A percentile compares a stretch with the other conserved stretches of the same genome.
Evolutionary conservation across 2,329 filamentous ascomycete species (phyloP).

Genomic region (Curvularia verruculosa): DNA sequence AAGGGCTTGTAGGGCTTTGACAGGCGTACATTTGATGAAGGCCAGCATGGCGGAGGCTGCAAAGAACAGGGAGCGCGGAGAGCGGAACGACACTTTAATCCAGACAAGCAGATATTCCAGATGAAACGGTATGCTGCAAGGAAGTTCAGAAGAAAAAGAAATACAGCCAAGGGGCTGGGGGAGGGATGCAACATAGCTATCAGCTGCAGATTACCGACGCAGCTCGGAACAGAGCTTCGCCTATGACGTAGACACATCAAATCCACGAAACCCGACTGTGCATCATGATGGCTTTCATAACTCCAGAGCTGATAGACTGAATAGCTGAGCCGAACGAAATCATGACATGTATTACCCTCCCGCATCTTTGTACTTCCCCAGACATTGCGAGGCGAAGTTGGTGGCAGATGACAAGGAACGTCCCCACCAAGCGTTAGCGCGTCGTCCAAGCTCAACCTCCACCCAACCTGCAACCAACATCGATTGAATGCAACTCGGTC

Average conservation of each 20-base stretch:
- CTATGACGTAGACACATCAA: constrained; percentile 24
- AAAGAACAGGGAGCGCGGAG: constrained; percentile 6
- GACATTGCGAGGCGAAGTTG: constrained; percentile 1
- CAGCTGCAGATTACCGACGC: constrained; percentile 5
- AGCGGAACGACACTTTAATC: constrained; percentile 19
- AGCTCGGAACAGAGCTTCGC: constrained; percentile 11
- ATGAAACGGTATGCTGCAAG: neutral
- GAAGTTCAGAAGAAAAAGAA: neutral
- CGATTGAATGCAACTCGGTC: constrained; percentile 59
- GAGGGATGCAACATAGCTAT: constrained; percentile 1
- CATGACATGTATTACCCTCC: neutral
- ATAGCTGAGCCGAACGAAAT: neutral
- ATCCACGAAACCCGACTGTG: neutral
- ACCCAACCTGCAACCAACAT: constrained; percentile 28
- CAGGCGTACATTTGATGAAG: constrained; percentile 19
- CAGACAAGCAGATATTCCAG: neutral
- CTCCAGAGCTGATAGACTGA: neutral
- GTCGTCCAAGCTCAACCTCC: constrained; percentile 21
- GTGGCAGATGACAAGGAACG: constrained; percentile 21
- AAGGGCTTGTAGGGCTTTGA: constrained; percentile 18
- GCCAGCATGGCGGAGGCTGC: constrained; percentile 12
- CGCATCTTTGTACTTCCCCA: neutral
- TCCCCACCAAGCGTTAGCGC: constrained; percentile 22
- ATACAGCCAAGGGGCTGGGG: neutral
- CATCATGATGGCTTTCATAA: neutral